Evolutionary conservation across 148 eudicot genomes (phyloP), one percentile per base, ranked within the genome.

Genomic region (Polygonum aviculare): DNA sequence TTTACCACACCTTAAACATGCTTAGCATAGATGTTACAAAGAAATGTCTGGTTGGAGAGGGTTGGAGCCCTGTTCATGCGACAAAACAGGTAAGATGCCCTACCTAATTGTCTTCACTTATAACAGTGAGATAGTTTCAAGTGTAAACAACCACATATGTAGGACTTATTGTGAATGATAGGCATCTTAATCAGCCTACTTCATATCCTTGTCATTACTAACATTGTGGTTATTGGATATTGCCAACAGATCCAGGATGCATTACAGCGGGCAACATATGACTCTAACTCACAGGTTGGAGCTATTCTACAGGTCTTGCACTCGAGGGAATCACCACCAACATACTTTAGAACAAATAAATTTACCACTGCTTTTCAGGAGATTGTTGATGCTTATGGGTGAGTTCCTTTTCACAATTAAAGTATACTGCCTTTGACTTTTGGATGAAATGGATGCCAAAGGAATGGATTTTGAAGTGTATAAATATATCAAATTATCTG

Each of bases 341-440:
- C 99, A 26, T 95, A 89, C 78, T 95, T 92, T 44, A 84, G 74
- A 77, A 93, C 99, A 77, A 95, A 93, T 83, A 95, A 93, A 78
- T 88, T 95, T 80, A 95, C 97, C 26, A 67, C 84, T 78, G 80
- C 97, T 69, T 90, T 85, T 77, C 97, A 95, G 84, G 97, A 87
- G 76, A 95, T 95, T 81, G 97, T 95, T 77, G 99, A 95, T 86
- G 93, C 99, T 40, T 95, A 95, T 84, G 99, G 99, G 98, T 93
- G 76, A 90, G 96, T 77, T 75, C 69, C 38, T 36, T 65, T 48
- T 12, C 22, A 8, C 9, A 50, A 35, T 77, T 11, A 51, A 49
- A 38, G 10, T 52, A 12, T 11, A 55, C 44, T 35, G 22, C 26
- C 12, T 60, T 51, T 38, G 31, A 16, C 35, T 16, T 38, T n/a